Evolutionary conservation across 164 flowering plant species (phyloP).

Genomic region (Nymphaea thermarum): DNA sequence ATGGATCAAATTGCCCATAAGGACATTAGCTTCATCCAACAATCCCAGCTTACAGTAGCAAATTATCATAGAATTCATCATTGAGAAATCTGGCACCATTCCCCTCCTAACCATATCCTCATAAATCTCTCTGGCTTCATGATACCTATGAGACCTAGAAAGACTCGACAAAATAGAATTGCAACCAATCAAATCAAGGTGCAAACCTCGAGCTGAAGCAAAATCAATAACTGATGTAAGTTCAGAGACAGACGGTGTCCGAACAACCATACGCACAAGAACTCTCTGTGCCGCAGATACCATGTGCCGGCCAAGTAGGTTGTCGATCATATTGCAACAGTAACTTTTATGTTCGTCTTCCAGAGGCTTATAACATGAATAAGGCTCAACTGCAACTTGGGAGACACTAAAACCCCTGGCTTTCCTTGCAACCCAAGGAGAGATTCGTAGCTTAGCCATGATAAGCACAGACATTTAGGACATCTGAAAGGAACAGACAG

Average conservation of each 20-base stretch:
- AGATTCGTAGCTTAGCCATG: background rate
- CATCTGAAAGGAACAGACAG: too few relatives aligned
- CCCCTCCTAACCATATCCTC: slow-evolving; percentile 16
- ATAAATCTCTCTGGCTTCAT: slow-evolving; percentile 26
- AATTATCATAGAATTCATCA: slow-evolving; percentile 37
- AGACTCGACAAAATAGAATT: slow-evolving; percentile 11
- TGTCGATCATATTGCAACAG: slow-evolving; percentile 23
- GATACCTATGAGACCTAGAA: slow-evolving; percentile 18
- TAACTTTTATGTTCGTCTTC: slow-evolving; percentile 16
- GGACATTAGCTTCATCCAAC: slow-evolving; percentile 25
- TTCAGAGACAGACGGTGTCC: slow-evolving; percentile 7
- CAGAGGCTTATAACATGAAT: background rate
- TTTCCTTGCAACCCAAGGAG: background rate
- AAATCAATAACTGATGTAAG: slow-evolving; percentile 21
- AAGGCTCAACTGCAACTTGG: background rate
- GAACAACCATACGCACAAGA: slow-evolving; percentile 19
- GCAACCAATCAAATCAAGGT: slow-evolving; percentile 14
- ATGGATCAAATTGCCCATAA: slow-evolving; percentile 20
- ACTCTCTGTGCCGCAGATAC: slow-evolving; percentile 30
- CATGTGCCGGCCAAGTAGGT: slow-evolving; percentile 22
- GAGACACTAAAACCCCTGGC: background rate
- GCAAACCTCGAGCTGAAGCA: slow-evolving; percentile 22
- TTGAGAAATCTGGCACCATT: slow-evolving; percentile 13
- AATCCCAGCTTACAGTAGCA: slow-evolving; percentile 38
- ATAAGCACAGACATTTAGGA: too few relatives aligned